These are phyloP conservation scores for Tillandsia fasciculata DNA, from an alignment of 176 grass and related monocot genomes.

Conservation along the genomic window DNA sequence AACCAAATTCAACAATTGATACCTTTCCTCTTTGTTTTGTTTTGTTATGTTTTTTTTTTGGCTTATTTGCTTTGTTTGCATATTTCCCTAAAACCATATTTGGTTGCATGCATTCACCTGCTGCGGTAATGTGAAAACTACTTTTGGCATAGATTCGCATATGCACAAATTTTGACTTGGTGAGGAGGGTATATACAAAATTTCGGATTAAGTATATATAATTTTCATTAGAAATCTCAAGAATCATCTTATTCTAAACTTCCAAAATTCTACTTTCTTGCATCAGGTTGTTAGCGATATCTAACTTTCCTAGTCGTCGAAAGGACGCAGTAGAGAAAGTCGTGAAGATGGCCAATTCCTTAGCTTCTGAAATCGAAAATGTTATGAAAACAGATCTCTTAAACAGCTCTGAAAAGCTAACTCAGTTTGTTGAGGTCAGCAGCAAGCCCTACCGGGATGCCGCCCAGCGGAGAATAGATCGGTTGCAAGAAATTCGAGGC, in stretches of 20 bases:
- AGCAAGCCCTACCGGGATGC: constrained; percentile 67
- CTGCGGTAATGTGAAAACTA: too few relatives aligned
- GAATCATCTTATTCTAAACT: neutral
- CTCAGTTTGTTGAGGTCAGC: constrained; percentile 46
- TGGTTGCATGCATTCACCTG: too few relatives aligned
- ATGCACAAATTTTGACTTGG: too few relatives aligned
- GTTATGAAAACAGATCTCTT: constrained; percentile 73
- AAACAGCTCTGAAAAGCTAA: constrained; percentile 40
- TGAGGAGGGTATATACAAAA: too few relatives aligned
- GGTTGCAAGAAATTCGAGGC: constrained; percentile 38
- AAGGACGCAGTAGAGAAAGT: constrained; percentile 56
- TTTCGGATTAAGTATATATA: neutral
- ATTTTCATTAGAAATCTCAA: neutral
- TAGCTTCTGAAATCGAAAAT: constrained; percentile 54
- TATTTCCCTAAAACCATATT: too few relatives aligned
- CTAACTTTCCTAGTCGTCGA: constrained; percentile 55
- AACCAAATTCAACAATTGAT: too few relatives aligned
- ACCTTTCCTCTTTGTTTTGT: too few relatives aligned
- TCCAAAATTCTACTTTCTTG: neutral
- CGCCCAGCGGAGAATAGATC: constrained; percentile 58
- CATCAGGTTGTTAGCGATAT: constrained; percentile 73
- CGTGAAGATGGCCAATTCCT: constrained; percentile 46
- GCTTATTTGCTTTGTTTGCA: too few relatives aligned
- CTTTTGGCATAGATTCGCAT: too few relatives aligned
- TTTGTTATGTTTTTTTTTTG: too few relatives aligned